Conservation (phyloP, 306 rosid genomes). For the Prunus padus region DNA sequence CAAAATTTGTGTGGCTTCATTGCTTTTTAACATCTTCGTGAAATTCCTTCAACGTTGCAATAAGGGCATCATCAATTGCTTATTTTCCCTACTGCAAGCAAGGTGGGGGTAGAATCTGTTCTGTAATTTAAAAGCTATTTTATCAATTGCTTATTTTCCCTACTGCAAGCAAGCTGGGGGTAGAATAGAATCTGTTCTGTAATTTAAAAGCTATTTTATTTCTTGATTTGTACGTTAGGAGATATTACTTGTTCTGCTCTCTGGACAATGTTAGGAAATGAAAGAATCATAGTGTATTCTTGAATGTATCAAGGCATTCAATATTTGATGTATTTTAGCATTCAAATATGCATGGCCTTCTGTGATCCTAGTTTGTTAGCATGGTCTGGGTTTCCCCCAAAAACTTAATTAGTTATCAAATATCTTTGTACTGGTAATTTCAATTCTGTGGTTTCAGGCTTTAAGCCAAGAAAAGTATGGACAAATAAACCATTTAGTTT, state of each 20-base stretch:
- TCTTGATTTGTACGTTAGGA: conserved; percentile 27
- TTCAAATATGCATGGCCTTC: neutral
- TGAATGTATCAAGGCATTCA: conserved; percentile 4
- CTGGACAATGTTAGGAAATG: conserved; percentile 22
- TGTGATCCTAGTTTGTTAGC: neutral
- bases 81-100: conserved; percentile 39
- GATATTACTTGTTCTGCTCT: conserved; percentile 15
- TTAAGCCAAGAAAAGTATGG: too few species aligned
- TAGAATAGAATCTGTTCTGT: conserved; percentile 26
- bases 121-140: conserved; percentile 26
- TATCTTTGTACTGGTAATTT: too few species aligned
- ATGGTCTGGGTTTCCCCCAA: neutral
- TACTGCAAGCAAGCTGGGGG: conserved; percentile 36
- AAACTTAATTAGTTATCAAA: too few species aligned
- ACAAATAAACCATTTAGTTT: too few species aligned
- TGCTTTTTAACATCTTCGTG: conserved; percentile 32
- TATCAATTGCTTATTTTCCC: conserved; percentile 36
- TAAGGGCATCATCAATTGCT: conserved; percentile 39
- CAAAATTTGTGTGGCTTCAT: conserved; percentile 31
- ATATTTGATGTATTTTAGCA: conserved; percentile 6
- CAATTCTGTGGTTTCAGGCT: neutral
- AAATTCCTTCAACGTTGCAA: conserved; percentile 41
- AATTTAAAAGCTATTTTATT: conserved; percentile 24
- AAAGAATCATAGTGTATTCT: conserved; percentile 24
- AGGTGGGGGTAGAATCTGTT: conserved; percentile 24